phyloP scores from a whole-genome alignment of 331 rosid species.

The Rosa hybrid region DNA sequence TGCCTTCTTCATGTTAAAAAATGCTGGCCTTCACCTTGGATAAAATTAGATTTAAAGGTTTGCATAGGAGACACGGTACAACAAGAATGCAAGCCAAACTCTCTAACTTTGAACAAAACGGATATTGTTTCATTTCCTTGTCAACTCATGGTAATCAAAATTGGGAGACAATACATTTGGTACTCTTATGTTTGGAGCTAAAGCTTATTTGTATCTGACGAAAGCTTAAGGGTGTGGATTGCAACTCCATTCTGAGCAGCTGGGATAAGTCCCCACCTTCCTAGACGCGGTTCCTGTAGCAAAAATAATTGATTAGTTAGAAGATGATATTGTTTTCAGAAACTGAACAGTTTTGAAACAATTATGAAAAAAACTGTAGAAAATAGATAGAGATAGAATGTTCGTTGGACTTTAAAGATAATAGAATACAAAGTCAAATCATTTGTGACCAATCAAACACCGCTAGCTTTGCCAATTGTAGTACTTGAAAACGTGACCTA shows the following conservation, averaged over 20 bases:
- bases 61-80: background rate
- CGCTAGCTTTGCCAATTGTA: background rate
- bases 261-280: conserved; percentile 72
- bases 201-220: conserved; percentile 34
- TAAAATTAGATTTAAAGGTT: conserved; percentile 10
- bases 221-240: conserved; percentile 60
- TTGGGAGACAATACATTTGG: conserved; percentile 37
- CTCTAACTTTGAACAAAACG: background rate
- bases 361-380: background rate
- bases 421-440: background rate
- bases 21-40: background rate
- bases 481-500: background rate
- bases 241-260: conserved; percentile 76
- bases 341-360: background rate
- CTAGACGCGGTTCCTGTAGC: conserved; percentile 89
- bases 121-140: conserved; percentile 17
- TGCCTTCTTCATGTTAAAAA: background rate
- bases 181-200: conserved; percentile 55
- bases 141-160: conserved; percentile 51
- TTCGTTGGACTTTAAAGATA: background rate
- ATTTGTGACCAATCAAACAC: background rate
- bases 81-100: background rate
- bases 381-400: background rate
- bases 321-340: background rate
- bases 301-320: conserved; percentile 13